A percentile compares a stretch with the other conserved stretches of the same genome.
These are phyloP conservation scores for Gamsiella multidivaricata DNA, from an alignment of 192 early-diverging fungal species.

Conservation along the genomic window DNA sequence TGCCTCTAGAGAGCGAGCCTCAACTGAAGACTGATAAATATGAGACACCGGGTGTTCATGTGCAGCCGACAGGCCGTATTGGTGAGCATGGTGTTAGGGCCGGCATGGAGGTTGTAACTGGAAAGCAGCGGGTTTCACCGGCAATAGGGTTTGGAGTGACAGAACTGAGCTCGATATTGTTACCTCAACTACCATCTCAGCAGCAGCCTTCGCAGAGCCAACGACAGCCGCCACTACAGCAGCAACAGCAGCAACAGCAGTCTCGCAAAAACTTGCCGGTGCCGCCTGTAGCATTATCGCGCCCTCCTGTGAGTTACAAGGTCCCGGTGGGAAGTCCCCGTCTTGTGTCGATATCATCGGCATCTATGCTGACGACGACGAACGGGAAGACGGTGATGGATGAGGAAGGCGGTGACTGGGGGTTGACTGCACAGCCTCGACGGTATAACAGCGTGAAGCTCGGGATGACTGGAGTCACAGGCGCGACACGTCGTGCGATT, in stretches of 20 bases:
- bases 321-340: no score
- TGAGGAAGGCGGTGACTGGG: constrained; percentile 50
- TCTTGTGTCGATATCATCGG: not conserved
- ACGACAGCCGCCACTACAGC: not conserved
- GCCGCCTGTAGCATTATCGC: constrained; percentile 1
- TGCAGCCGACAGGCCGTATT: no score
- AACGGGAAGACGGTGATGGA: constrained; percentile 32
- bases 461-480: constrained; percentile 39
- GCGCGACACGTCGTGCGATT: constrained; percentile 41
- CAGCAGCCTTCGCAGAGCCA: not conserved
- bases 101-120: no score
- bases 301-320: constrained; percentile 17
- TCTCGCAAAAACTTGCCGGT: not conserved
- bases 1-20: not conserved
- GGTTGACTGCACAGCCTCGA: constrained; percentile 31
- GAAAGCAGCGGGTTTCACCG: not conserved
- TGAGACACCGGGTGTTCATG: no score
- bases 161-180: not conserved
- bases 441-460: constrained; percentile 52
- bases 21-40: not conserved
- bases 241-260: not conserved
- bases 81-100: no score
- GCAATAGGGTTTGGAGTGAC: not conserved
- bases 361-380: not conserved
- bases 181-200: not conserved